These are phyloP conservation scores for Chondrostereum purpureum DNA, from an alignment of 1,284 basidiomycete species.

Conservation along the genomic window DNA sequence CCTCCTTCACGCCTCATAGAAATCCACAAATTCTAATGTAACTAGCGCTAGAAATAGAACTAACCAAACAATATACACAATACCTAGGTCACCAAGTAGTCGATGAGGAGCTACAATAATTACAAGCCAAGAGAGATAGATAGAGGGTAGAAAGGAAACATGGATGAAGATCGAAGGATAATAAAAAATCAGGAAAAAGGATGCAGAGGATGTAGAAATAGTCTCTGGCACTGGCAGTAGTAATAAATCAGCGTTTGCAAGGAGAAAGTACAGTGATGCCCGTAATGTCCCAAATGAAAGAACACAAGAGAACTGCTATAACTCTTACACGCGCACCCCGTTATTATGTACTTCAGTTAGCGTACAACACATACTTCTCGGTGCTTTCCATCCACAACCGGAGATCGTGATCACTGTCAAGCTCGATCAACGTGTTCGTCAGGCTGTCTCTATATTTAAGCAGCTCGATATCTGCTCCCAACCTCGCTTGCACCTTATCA, in stretches of 20 bases:
- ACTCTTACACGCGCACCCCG: not conserved
- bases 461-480: conserved; percentile 69
- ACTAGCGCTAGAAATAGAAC: no score
- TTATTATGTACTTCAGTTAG: conserved; percentile 39
- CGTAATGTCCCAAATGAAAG: not conserved
- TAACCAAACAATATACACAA: conserved; percentile 8
- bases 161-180: conserved; percentile 10
- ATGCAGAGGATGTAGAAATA: not conserved
- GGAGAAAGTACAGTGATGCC: not conserved
- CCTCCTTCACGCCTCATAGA: not conserved
- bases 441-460: conserved; percentile 74
- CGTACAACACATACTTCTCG: conserved; percentile 86
- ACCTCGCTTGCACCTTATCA: conserved; percentile 83
- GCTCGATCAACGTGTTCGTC: conserved; percentile 55
- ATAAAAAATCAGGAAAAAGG: conserved; percentile 6
- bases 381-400: conserved; percentile 77
- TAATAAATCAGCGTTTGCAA: not conserved
- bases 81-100: conserved; percentile 8
- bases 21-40: not conserved
- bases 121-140: conserved; percentile 4
- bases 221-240: not conserved
- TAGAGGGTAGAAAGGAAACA: conserved; percentile 7
- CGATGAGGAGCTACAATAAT: conserved; percentile 1
- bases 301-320: not conserved
- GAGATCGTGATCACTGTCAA: conserved; percentile 69